phyloP scores from a whole-genome alignment of 2,329 filamentous ascomycete genomes.

The Fusarium graminum region DNA sequence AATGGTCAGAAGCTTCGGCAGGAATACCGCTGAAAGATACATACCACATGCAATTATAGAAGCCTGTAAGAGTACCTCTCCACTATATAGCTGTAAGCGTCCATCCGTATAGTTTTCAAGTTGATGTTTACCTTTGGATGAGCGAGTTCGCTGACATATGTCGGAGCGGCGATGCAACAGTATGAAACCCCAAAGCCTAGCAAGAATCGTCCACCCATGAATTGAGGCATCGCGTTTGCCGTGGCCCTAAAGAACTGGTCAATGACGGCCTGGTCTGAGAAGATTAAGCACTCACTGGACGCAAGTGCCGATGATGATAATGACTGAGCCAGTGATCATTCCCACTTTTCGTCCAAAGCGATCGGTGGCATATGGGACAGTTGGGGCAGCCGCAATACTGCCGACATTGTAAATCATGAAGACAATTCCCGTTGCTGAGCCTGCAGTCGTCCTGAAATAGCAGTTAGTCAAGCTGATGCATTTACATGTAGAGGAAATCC shows the following conservation, averaged over 20 bases:
- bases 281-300: slow-evolving; percentile 49
- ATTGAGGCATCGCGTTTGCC: slow-evolving; percentile 52
- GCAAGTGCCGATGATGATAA: slow-evolving; percentile 59
- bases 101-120: fast-evolving
- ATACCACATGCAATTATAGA: slow-evolving; percentile 55
- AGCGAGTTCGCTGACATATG: slow-evolving; percentile 62
- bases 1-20: background rate
- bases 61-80: slow-evolving; percentile 59
- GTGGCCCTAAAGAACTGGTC: slow-evolving; percentile 41
- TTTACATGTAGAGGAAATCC: background rate
- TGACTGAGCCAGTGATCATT: slow-evolving; percentile 56
- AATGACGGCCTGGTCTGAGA: fast-evolving
- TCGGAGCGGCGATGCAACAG: slow-evolving; percentile 56
- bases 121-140: slow-evolving; percentile 55
- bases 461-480: no score
- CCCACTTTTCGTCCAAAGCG: slow-evolving; percentile 57
- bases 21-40: background rate
- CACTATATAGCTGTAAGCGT: slow-evolving; percentile 50
- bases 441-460: slow-evolving; percentile 25
- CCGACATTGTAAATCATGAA: slow-evolving; percentile 63
- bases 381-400: slow-evolving; percentile 56
- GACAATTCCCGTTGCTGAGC: slow-evolving; percentile 46
- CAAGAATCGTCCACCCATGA: slow-evolving; percentile 66
- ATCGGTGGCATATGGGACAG: slow-evolving; percentile 58
- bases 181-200: slow-evolving; percentile 66